These are phyloP conservation scores for Phytophthora sp. DNA, from an alignment of 352 stramenopile species.

Conservation along the genomic window DNA sequence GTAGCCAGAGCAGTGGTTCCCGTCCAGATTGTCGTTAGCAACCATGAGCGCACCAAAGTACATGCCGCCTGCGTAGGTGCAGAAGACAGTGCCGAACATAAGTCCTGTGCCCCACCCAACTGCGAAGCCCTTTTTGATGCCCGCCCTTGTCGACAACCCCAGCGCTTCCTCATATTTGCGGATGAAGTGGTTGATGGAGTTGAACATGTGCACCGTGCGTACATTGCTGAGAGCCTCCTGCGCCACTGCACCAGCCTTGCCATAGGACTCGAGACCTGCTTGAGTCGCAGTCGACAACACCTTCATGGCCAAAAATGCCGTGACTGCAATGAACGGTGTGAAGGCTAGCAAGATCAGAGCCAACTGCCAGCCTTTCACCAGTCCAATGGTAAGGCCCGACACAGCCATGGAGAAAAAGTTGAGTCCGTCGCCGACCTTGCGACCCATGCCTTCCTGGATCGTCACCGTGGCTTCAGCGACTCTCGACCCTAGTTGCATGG, in stretches of 20 bases:
- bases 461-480: conserved; percentile 59
- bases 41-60: conserved; percentile 80
- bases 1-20: conserved; percentile 39
- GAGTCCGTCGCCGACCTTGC: conserved; percentile 60
- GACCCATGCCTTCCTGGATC: conserved; percentile 71
- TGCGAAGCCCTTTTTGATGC: conserved; percentile 52
- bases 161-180: conserved; percentile 66
- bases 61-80: conserved; percentile 80
- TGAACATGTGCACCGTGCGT: conserved; percentile 84
- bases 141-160: conserved; percentile 44
- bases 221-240: conserved; percentile 79
- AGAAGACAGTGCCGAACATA: conserved; percentile 74
- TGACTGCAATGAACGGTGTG: conserved; percentile 66
- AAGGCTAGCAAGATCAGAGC: conserved; percentile 68
- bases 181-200: conserved; percentile 62
- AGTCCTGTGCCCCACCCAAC: conserved; percentile 64
- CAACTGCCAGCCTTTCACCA: conserved; percentile 72
- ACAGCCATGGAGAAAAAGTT: conserved; percentile 72
- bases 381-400: conserved; percentile 63
- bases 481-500: conserved; percentile 56
- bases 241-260: conserved; percentile 67
- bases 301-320: conserved; percentile 57
- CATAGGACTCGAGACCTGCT: conserved; percentile 61
- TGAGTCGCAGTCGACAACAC: conserved; percentile 55
- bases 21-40: conserved; percentile 59